phyloP scores from a whole-genome alignment of 2,329 filamentous ascomycete species.

The Phialophora macrospora region DNA sequence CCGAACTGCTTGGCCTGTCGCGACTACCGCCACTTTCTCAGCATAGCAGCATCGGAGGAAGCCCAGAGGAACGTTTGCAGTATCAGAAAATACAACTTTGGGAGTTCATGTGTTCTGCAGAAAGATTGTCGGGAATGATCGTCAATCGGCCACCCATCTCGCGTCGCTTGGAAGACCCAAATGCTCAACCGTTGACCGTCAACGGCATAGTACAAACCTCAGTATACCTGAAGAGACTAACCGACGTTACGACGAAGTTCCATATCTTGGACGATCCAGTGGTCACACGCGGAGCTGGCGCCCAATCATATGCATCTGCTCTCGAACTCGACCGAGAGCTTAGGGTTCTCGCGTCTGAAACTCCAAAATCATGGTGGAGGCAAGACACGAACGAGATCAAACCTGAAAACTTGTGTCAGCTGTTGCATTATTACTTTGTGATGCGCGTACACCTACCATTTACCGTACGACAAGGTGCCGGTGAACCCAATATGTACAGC shows the following conservation, averaged over 20 bases:
- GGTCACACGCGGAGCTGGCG: neutral
- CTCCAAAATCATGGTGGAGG: constrained; percentile 24
- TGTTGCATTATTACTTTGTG: constrained; percentile 27
- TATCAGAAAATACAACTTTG: constrained; percentile 42
- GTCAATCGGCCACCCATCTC: constrained; percentile 47
- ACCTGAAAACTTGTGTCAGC: constrained; percentile 18
- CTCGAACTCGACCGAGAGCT: constrained; percentile 31
- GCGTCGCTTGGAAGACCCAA: constrained; percentile 34
- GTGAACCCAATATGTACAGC: constrained; percentile 23
- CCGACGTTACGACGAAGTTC: constrained; percentile 24
- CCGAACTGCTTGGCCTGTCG: constrained; percentile 48
- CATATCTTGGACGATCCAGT: constrained; percentile 23
- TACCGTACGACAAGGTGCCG: constrained; percentile 21
- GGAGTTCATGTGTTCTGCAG: constrained; percentile 44
- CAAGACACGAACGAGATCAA: constrained; percentile 8
- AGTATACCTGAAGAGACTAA: constrained; percentile 23
- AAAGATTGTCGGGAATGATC: constrained; percentile 44
- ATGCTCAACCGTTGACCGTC: constrained; percentile 3
- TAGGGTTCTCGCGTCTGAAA: constrained; percentile 18
- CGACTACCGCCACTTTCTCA: constrained; percentile 18
- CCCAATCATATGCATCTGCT: constrained; percentile 25
- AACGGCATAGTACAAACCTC: constrained; percentile 19
- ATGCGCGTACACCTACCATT: constrained; percentile 30
- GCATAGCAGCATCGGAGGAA: constrained; percentile 10
- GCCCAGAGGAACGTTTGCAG: constrained; percentile 21